Base-by-base conservation (phyloP, 2,329 filamentous ascomycete species). In the Hypoxylon sp. region DNA sequence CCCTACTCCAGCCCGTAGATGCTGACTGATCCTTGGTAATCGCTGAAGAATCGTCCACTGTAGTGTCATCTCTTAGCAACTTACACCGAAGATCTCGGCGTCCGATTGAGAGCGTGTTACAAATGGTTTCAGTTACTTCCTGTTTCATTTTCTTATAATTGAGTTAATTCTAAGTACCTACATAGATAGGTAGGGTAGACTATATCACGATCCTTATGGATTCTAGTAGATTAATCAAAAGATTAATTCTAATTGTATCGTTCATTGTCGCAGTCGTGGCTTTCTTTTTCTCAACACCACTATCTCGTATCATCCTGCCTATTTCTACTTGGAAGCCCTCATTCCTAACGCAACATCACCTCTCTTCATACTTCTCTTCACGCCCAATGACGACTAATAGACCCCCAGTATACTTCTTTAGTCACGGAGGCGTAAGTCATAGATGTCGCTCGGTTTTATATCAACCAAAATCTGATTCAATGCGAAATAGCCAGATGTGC, bases 401-500 rank as follows among this genome's bases (percentile, higher is more conserved):
- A 63, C 59, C 81, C 6, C 84, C 84, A 0, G 82, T 84, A 5
- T 85, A 85, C 69, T 85, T 85, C 73, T 80, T 85, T 65, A 84
- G 82, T 63, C 84, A 85, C 72, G 84, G 84, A 58, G 84, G 84
- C 36, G 83, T 84, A 76, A 77, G 82, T 76, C 11, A 2, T 21
- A 9, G 4, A 1, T 1, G 36, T 38, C 13, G 10, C 17, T 23
- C 36, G 17, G 25, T 3, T 46, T 32, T 1, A 48, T 21, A 5
- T 43, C 2, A 36, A 25, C 30, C 17, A 7, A 59, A 63, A 63
- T 51, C 72, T 67, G 68, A 65, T 30, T 23, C 6, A 25, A 50
- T 28, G 7, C 14, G 7, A 17, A 3, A 25, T 41, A 85, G 79
- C 91, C 90, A 3, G 88, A 84, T 71, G 84, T 92, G 36, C 90